Evolutionary conservation across 306 rosid species (phyloP).

Genomic region (Albizia julibrissin): DNA sequence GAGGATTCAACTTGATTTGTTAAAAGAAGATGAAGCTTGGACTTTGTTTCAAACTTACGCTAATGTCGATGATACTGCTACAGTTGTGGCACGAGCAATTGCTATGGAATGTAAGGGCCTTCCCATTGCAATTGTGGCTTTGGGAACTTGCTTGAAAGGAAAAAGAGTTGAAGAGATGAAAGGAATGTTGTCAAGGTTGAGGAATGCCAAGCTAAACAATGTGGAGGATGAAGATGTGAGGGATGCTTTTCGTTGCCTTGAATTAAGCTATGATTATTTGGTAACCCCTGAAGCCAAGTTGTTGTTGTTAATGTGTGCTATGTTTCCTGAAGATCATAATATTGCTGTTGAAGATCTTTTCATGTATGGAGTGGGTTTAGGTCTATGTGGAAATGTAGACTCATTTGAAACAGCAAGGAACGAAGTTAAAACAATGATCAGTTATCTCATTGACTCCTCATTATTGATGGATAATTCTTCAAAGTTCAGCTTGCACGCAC

Average conservation of each 20-base stretch:
- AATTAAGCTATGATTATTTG: neutral
- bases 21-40: neutral
- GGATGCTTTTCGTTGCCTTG: neutral
- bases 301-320: neutral
- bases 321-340: neutral
- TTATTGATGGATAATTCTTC: neutral
- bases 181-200: neutral
- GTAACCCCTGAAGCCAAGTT: neutral
- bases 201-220: neutral
- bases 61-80: neutral
- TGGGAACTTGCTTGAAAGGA: neutral
- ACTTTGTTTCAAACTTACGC: neutral
- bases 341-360: neutral
- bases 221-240: neutral
- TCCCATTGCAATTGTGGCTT: neutral
- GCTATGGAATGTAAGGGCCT: neutral
- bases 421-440: neutral
- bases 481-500: rapidly evolving
- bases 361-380: neutral
- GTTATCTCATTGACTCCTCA: neutral
- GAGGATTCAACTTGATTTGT: neutral
- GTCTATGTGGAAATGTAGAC: neutral
- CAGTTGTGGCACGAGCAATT: neutral
- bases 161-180: neutral
- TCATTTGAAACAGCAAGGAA: neutral